Percentiles rank a stretch among this genome's conserved stretches.
phyloP scores from a whole-genome alignment of 2,329 filamentous ascomycete species.

The Phialophora expanda region DNA sequence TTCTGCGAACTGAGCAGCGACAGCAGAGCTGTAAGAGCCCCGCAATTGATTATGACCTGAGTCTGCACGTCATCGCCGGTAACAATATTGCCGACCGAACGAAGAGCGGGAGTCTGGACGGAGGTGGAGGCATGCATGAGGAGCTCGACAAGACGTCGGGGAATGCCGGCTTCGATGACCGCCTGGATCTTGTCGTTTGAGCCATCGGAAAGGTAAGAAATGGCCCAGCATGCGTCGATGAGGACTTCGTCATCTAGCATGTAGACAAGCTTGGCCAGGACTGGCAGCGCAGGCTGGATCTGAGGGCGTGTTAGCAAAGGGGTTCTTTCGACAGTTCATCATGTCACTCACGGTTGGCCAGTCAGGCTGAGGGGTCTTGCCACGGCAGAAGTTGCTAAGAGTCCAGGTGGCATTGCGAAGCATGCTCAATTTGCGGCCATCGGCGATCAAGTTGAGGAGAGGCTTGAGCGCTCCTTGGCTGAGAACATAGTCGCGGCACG shows the following conservation, averaged over 20 bases:
- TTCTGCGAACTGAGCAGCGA: conserved; percentile 95
- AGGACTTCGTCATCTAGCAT: conserved; percentile 97
- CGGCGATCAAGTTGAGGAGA: conserved; percentile 84
- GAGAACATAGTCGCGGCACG: conserved; percentile 95
- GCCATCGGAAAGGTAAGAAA: conserved; percentile 96
- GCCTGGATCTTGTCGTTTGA: conserved; percentile 99
- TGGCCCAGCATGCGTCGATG: conserved; percentile 99
- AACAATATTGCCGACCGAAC: conserved; percentile 98
- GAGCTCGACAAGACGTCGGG: conserved; percentile 91
- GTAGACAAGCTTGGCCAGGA: conserved; percentile 96
- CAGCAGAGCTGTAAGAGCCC: conserved; percentile 86
- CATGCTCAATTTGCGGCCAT: conserved; percentile 99
- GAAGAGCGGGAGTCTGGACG: conserved; percentile 94
- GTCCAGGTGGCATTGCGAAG: conserved; percentile 98
- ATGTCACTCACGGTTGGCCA: conserved; percentile 81
- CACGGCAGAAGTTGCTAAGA: conserved; percentile 98
- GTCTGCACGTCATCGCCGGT: conserved; percentile 98
- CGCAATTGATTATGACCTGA: conserved; percentile 99
- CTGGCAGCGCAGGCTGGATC: conserved; percentile 93
- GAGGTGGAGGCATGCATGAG: conserved; percentile 98
- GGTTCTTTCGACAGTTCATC: conserved; percentile 28
- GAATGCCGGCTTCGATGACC: conserved; percentile 97
- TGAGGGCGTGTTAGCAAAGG: conserved; percentile 49
- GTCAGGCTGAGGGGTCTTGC: conserved; percentile 98
- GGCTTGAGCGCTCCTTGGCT: conserved; percentile 89